Conservation (phyloP, 2,329 filamentous ascomycete species). For the Chrysoporthe austroafricana region DNA sequence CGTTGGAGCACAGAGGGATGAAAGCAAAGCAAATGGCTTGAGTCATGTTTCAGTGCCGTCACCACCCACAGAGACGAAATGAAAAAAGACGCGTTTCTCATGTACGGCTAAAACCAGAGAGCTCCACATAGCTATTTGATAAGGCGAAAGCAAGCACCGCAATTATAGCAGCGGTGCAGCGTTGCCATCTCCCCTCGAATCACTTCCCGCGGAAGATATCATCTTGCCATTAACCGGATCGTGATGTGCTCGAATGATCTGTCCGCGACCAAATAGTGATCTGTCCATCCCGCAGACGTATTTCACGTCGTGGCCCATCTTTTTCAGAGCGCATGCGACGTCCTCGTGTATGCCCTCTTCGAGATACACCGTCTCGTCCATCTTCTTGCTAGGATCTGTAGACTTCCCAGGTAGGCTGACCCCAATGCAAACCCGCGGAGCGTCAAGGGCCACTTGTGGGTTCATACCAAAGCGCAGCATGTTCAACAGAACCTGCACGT, state of each 20-base stretch:
- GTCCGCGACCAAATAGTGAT: constrained; percentile 78
- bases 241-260: constrained; percentile 76
- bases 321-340: constrained; percentile 65
- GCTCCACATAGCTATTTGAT: neutral
- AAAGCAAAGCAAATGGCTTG: neutral
- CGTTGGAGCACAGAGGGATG: no score
- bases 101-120: neutral
- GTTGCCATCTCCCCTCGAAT: constrained; percentile 79
- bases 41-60: constrained; percentile 14
- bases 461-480: constrained; percentile 80
- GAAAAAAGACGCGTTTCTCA: neutral
- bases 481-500: constrained; percentile 88
- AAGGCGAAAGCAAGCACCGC: neutral
- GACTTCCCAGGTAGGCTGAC: constrained; percentile 61
- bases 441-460: constrained; percentile 85
- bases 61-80: neutral
- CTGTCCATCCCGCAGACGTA: constrained; percentile 67
- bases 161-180: constrained; percentile 39
- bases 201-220: constrained; percentile 86
- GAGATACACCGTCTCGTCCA: constrained; percentile 70
- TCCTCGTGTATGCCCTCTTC: constrained; percentile 78
- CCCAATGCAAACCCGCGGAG: constrained; percentile 83
- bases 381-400: constrained; percentile 55
- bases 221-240: constrained; percentile 67
- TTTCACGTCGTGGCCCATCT: constrained; percentile 72